Conservation (phyloP, 2,329 filamentous ascomycete species). For the Aspergillus quadricinctus region DNA sequence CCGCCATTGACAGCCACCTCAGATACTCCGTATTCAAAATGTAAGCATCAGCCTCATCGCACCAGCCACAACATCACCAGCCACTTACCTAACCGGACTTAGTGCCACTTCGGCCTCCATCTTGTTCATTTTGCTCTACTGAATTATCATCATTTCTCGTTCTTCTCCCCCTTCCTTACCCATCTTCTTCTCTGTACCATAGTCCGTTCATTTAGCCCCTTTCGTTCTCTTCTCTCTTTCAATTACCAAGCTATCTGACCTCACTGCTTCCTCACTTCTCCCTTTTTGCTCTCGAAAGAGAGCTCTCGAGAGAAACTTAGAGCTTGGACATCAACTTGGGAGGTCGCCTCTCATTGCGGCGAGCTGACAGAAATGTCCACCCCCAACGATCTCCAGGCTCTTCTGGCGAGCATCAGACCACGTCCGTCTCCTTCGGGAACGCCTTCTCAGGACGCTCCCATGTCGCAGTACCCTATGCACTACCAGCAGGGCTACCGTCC, state of each 20-base stretch:
- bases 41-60: conserved; percentile 7
- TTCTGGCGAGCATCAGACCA: conserved; percentile 43
- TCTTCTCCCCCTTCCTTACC: conserved; percentile 11
- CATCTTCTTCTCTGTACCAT: conserved; percentile 13
- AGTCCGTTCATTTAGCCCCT: conserved; percentile 11
- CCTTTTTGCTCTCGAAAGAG: conserved; percentile 30
- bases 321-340: conserved; percentile 25
- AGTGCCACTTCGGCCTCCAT: conserved; percentile 18
- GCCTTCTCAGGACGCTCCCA: conserved; percentile 26
- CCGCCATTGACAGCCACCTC: no score
- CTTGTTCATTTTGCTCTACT: conserved; percentile 20
- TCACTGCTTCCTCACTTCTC: not conserved
- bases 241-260: conserved; percentile 3
- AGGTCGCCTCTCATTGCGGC: conserved; percentile 26
- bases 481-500: conserved; percentile 28
- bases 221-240: conserved; percentile 13
- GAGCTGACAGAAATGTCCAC: conserved; percentile 45
- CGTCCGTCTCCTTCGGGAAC: conserved; percentile 33
- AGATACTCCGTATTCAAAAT: no score
- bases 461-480: conserved; percentile 25
- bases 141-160: conserved; percentile 11
- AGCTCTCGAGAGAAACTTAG: conserved; percentile 23
- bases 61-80: conserved; percentile 13
- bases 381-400: conserved; percentile 44
- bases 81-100: conserved; percentile 2